Base-by-base conservation (phyloP, 805 yeast genomes). In the Clavispora asparagi region DNA sequence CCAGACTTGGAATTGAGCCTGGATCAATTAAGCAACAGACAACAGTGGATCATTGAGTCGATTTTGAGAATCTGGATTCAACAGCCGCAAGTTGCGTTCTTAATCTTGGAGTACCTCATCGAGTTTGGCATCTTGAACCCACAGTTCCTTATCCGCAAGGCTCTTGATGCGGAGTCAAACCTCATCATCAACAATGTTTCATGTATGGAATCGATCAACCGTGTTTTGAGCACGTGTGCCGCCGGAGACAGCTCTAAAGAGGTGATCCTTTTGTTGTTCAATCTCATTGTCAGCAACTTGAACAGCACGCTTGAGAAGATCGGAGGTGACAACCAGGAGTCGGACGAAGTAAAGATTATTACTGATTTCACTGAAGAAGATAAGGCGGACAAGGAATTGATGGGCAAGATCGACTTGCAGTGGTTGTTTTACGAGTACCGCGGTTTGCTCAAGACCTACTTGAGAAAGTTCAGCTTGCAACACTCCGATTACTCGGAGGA, bases 1-100 rank as follows among this genome's bases (percentile, higher is more conserved):
- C 67, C 68, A 0, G 55, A 54, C 3, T 45, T 54, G 40, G 61
- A 60, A 14, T 47, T 65, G 25, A 43, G 62, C 7, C 48, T 47
- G 4, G 67, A 61, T 37, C 56, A 62, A 39, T 46, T 59, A 33
- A 52, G 54, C 23, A 44, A 51, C 43, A 57, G 71, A 43, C 76
- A 71, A 43, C 49, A 52, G 23, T 65, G 68, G 64, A 63, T 70
- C 16, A 62, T 71, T 23, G 74, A 70, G 29, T 55, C 73, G 8
- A 63, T 71, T 11, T 62, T 70, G 54, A 57, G 77, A 47, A 61
- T 71, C 40, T 71, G 77, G 77, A 51, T 63, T 29, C 73, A 70
- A 51, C 76, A 70, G 52, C 76, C 77, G 1, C 77, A 71, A 50
- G 74, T 70, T 31, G 64, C 68, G 11, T 71, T 71, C 48, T 62